Conservation (phyloP, 805 yeast species). For the Hanseniaspora mollemarum region DNA sequence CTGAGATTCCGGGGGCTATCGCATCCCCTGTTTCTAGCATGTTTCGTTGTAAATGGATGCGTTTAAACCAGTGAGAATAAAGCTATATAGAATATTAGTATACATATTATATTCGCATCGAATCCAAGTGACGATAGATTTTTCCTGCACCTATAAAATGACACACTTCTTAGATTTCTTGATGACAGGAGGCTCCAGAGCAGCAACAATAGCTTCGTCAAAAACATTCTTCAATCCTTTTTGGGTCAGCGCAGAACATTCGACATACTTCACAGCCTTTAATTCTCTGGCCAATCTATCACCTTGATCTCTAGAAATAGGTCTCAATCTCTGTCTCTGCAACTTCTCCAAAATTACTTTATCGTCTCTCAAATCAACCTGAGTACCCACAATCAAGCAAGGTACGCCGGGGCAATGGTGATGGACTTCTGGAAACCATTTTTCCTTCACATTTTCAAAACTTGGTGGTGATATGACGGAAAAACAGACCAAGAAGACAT, state of each 20-base stretch:
- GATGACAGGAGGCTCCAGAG: constrained; percentile 90
- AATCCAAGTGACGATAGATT: no score
- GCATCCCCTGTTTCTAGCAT: no score
- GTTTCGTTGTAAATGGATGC: no score
- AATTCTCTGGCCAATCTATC: constrained; percentile 86
- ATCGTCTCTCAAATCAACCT: constrained; percentile 87
- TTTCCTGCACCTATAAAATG: constrained; percentile 55
- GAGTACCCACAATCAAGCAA: constrained; percentile 93
- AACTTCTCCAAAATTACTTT: constrained; percentile 81
- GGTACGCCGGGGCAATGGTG: constrained; percentile 98
- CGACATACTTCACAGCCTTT: constrained; percentile 92
- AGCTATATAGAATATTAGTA: no score
- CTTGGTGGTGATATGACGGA: constrained; percentile 94
- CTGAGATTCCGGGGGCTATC: no score
- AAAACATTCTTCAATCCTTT: constrained; percentile 95
- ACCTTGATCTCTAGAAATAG: constrained; percentile 78
- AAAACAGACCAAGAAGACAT: constrained; percentile 90
- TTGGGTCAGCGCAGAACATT: constrained; percentile 95
- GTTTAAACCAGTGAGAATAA: no score
- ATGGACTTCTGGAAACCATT: constrained; percentile 98
- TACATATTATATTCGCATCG: no score
- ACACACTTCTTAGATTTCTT: constrained; percentile 69
- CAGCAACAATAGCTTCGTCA: constrained; percentile 97
- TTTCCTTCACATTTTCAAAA: constrained; percentile 93
- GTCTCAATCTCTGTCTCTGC: constrained; percentile 79